Base-by-base conservation (phyloP, 2,329 filamentous ascomycete species). In the Teratosphaeria gauchensis region DNA sequence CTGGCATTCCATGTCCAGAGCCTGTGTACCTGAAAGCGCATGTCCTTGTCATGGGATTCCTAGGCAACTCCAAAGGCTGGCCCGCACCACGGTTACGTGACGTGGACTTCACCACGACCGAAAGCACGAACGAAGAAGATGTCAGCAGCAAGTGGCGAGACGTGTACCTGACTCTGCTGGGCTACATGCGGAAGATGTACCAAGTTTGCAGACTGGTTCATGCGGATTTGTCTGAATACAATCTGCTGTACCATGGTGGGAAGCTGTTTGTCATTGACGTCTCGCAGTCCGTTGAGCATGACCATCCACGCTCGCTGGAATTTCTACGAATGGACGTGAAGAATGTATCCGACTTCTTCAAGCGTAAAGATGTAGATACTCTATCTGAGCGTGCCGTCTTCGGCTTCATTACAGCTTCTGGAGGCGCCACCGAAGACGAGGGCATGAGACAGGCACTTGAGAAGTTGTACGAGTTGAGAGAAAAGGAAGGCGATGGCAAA, bases 241-340 rank as follows among this genome's bases (percentile, higher is more conserved):
- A 99, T 70, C 84, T 97, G 56, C 82, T 99, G 21, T 99, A 95
- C 77, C 82, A 96, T 77, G 82, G 90, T 58, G 80, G 84, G 59
- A 84, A 84, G 67, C 83, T 96, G 0, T 96, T 90, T 79, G 88
- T 99, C 69, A 99, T 99, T 73, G 94, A 99, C 74, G 94, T 99
- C 51, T 96, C 90, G 58, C 94, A 99, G 77, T 94, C 89, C 70
- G 94, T 99, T 21, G 95, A 97, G 77, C 92, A 95, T 66, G 92
- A 97, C 67, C 94, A 99, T 73, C 94, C 94, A 0, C 84, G 90
- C 59, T 92, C 89, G 1, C 80, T 95, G 32, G 92, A 97, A 72
- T 99, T 99, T 71, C 75, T 99, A 67, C 86, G 94, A 35, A 97
- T 96, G 92, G 94, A 99, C 71, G 91, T 99, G 75, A 97, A 96